Evolutionary conservation across 441 rosid species (phyloP).

Genomic region (Populus hybrid): DNA sequence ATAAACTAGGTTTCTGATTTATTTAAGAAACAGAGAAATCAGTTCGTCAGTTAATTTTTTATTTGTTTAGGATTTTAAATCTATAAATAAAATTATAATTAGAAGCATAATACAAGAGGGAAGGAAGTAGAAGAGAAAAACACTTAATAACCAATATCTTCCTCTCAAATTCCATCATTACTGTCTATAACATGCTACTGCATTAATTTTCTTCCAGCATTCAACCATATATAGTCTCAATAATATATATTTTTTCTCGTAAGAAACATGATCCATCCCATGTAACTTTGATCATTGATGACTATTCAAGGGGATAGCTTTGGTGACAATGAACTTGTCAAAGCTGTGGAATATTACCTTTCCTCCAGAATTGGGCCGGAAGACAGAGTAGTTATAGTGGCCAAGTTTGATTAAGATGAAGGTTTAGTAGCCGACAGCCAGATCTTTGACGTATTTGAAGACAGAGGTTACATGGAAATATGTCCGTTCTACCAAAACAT

Average conservation of each 20-base stretch:
- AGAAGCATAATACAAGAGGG: too few relatives aligned
- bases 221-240: background rate
- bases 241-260: background rate
- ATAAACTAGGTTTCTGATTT: background rate
- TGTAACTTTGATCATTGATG: constrained; percentile 13
- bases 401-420: constrained; percentile 6
- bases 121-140: too few relatives aligned
- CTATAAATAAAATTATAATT: too few relatives aligned
- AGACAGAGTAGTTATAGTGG: constrained; percentile 4
- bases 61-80: too few relatives aligned
- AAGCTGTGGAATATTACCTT: constrained; percentile 4
- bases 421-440: background rate
- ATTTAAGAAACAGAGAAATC: background rate
- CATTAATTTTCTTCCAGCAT: constrained; percentile 5
- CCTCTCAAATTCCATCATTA: too few relatives aligned
- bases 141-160: too few relatives aligned
- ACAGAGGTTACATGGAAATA: background rate
- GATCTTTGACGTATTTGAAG: constrained; percentile 7
- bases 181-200: background rate
- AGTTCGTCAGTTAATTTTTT: background rate
- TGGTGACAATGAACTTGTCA: constrained; percentile 9
- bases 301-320: constrained; percentile 9
- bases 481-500: too few relatives aligned
- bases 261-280: background rate
- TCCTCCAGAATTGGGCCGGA: constrained; percentile 8